Evolutionary conservation across 164 flowering plant species (phyloP).

Genomic region (Taxillus chinensis): DNA sequence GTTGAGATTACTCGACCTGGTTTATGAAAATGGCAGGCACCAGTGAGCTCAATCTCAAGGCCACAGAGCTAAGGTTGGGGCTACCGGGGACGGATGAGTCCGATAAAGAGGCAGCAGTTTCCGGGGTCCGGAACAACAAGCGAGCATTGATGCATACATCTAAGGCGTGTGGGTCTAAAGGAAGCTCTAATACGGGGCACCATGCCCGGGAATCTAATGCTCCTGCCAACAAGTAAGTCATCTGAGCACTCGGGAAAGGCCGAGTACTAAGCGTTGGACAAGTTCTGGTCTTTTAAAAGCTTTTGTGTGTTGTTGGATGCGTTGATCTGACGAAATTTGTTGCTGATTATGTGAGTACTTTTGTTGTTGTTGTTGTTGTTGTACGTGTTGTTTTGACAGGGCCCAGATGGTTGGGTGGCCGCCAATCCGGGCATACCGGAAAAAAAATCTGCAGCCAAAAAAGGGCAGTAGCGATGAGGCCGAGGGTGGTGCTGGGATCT

Average conservation of each 20-base stretch:
- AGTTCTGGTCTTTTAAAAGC: no score
- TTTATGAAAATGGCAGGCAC: conserved; percentile 9
- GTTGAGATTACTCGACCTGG: no score
- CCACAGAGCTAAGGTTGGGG: conserved; percentile 30
- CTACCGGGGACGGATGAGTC: conserved; percentile 25
- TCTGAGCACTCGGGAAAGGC: background rate
- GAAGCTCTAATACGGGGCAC: conserved; percentile 6
- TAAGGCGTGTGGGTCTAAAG: conserved; percentile 10
- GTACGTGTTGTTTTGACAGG: conserved; percentile 22
- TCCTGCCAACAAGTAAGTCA: conserved; percentile 26
- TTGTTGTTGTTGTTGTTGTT: background rate
- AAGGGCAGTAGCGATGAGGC: conserved; percentile 14
- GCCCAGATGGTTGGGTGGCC: conserved; percentile 89
- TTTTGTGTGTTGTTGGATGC: no score
- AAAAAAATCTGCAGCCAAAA: conserved; percentile 35
- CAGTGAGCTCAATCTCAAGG: conserved; percentile 20
- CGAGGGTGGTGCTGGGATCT: conserved; percentile 29
- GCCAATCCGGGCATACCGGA: conserved; percentile 59
- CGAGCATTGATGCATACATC: conserved; percentile 20
- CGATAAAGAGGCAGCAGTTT: conserved; percentile 7
- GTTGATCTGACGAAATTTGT: background rate
- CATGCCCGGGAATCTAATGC: conserved; percentile 10
- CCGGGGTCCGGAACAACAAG: conserved; percentile 15
- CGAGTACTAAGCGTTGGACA: no score
- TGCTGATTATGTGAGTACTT: background rate